Evolutionary conservation across 129 eudicot genomes (phyloP).

Genomic region (Silybum marianum): DNA sequence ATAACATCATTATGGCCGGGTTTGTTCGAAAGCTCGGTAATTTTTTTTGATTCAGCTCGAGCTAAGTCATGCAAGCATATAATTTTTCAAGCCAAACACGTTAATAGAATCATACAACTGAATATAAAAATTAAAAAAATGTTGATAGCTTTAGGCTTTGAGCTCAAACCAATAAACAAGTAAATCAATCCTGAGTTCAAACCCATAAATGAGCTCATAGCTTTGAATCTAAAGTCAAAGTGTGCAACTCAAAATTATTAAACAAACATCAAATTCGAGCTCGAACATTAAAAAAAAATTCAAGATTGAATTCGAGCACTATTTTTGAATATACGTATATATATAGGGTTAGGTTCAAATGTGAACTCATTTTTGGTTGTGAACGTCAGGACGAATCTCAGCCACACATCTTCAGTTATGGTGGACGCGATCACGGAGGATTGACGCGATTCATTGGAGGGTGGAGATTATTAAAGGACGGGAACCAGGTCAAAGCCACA

Average conservation of each 20-base stretch:
- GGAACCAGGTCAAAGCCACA: no score
- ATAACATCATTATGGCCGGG: not conserved
- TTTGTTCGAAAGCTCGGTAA: not conserved
- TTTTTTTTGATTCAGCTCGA: not conserved
- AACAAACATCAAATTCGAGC: not conserved
- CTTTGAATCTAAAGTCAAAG: not conserved
- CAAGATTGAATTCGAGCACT: not conserved
- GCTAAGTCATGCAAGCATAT: not conserved
- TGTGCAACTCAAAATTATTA: not conserved
- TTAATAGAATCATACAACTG: not conserved
- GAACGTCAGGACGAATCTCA: no score
- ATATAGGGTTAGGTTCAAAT: no score
- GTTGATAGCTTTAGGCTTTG: not conserved
- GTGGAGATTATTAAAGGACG: no score
- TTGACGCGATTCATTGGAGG: no score
- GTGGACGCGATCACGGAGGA: no score
- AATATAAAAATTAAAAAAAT: no score
- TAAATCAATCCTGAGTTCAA: not conserved
- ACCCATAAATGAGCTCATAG: not conserved
- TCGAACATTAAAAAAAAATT: not conserved
- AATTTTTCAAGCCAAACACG: not conserved
- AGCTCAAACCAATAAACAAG: not conserved
- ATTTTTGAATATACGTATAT: no score
- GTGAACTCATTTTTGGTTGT: no score
- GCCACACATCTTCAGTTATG: no score